Evolutionary conservation across 2,329 filamentous ascomycete species (phyloP), one percentile per base, ranked within the genome.

Genomic region (Aspergillus latus): DNA sequence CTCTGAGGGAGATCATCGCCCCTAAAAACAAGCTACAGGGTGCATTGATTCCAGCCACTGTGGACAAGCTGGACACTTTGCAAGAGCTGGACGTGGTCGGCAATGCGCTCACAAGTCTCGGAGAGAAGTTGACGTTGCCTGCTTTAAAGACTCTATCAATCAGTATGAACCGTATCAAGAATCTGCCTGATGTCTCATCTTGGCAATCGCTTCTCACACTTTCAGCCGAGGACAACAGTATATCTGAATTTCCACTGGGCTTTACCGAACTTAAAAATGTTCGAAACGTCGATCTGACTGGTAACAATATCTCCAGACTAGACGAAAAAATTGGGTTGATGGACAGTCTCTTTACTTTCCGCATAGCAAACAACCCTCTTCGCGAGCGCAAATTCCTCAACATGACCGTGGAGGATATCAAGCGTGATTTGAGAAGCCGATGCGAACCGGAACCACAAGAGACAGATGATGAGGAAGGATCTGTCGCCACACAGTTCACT

Each of bases 301-400:
- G 88, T 63, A 99, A 99, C 67, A 86, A 94, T 61, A 85, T 99
- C 47, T 85, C 84, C 1, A 78, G 84, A 10, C 72, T 99, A 6
- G 89, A 94, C 30, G 82, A 90, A 0, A 86, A 86, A 61, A 84
- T 97, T 56, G 88, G 88, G 5, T 78, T 84, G 28, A 96, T 97
- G 91, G 84, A 90, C 5, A 86, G 76, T 44, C 76, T 99, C 8
- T 82, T 85, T 16, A 87, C 87, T 68, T 82, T 97, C 42, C 85
- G 87, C 4, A 79, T 99, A 32, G 87, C 86, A 43, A 92, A 91
- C n/a, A 99, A 99, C 66, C 94, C 94, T 0, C 77, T 99, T 13
- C 83, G 89, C 11, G 92, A 97, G 69, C 92, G 89, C 69, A 96
- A 92, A 69, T 91, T 94, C 63, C 79, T 92, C 11, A 88, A 84